Evolutionary conservation across 2,329 filamentous ascomycete genomes (phyloP).

Genomic region (Xylariaceae sp.): DNA sequence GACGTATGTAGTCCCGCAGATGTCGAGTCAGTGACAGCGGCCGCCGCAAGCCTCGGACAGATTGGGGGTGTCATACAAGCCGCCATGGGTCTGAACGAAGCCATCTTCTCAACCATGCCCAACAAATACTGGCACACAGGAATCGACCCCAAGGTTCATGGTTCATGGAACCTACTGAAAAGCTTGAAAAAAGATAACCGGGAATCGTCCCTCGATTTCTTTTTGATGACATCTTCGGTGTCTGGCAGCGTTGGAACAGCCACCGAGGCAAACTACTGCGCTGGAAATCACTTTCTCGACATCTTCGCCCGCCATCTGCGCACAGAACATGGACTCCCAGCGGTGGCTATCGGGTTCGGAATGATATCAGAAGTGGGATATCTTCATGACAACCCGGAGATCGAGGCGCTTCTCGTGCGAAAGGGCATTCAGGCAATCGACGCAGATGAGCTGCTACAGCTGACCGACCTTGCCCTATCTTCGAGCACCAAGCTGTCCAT

Average conservation of each 20-base stretch:
- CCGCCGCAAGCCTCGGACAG: background rate
- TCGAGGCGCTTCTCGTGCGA: constrained; percentile 17
- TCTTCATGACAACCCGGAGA: constrained; percentile 30
- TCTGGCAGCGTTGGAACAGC: constrained; percentile 30
- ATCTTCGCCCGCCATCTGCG: constrained; percentile 29
- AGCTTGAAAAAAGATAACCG: constrained; percentile 14
- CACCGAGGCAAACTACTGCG: constrained; percentile 37
- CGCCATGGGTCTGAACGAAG: constrained; percentile 33
- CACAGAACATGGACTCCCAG: constrained; percentile 23
- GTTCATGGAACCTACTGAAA: constrained; percentile 25
- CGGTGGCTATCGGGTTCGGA: constrained; percentile 25
- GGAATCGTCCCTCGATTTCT: constrained; percentile 30
- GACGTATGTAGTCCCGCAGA: constrained; percentile 18
- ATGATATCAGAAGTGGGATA: constrained; percentile 37
- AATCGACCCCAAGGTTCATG: constrained; percentile 22
- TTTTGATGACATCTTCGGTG: constrained; percentile 30
- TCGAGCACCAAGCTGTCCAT: background rate
- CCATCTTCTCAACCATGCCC: constrained; percentile 27
- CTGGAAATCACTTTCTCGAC: constrained; percentile 38
- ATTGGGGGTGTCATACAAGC: constrained; percentile 27
- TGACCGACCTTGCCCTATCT: constrained; percentile 24
- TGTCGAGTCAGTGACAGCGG: constrained; percentile 11
- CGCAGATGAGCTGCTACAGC: constrained; percentile 25
- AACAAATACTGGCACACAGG: constrained; percentile 25
- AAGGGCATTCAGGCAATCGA: constrained; percentile 22